Conservation (phyloP, 345 rosid genomes). For the Reutealis trisperma region DNA sequence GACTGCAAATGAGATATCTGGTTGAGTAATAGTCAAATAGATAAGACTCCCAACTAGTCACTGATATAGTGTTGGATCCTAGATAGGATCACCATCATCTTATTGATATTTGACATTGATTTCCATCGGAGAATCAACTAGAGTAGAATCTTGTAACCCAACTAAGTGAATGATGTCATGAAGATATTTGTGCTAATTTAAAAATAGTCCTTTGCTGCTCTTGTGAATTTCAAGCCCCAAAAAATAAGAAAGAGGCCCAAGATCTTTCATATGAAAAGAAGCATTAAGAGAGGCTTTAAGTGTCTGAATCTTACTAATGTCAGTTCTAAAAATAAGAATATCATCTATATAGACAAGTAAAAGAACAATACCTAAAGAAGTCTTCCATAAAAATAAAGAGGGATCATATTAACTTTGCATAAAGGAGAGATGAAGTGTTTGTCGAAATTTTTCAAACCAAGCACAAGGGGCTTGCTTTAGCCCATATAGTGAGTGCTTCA, state of each 20-base stretch:
- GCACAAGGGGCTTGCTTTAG: background rate
- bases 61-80: background rate
- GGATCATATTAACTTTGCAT: background rate
- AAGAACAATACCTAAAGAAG: background rate
- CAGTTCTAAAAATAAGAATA: background rate
- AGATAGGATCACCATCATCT: background rate
- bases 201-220: background rate
- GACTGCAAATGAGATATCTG: too few species aligned
- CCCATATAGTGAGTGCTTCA: background rate
- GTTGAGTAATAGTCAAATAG: too few species aligned
- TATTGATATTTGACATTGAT: background rate
- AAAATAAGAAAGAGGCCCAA: too few species aligned
- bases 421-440: background rate
- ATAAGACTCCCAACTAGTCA: background rate
- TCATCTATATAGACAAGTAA: conserved; percentile 5
- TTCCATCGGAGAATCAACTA: background rate
- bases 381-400: background rate
- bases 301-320: background rate
- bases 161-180: background rate
- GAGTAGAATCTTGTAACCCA: background rate
- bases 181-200: background rate
- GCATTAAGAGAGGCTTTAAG: background rate
- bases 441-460: background rate
- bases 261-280: too few species aligned
- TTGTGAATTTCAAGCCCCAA: background rate